Percentiles rank a stretch among this genome's conserved stretches.
phyloP scores from a whole-genome alignment of 257 asterid genomes.

The Phtheirospermum japonicum region DNA sequence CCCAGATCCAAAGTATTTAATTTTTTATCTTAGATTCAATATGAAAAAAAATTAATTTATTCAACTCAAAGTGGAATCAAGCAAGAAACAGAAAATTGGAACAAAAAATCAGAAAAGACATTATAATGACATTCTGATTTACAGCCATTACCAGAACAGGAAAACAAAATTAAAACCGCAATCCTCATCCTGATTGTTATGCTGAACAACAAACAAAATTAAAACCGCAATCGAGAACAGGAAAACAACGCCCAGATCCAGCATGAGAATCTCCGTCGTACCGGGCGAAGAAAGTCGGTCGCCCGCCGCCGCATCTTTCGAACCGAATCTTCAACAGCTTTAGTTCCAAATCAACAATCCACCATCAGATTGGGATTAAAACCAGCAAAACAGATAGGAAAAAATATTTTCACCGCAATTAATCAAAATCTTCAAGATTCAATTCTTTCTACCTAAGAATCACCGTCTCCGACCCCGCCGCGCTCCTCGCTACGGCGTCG shows the following conservation, averaged over 20 bases:
- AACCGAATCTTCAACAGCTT: conserved; percentile 34
- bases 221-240: conserved; percentile 53
- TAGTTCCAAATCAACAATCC: conserved; percentile 38
- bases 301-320: conserved; percentile 90
- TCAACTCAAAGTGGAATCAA: too few relatives aligned
- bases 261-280: conserved; percentile 60
- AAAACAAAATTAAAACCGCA: too few relatives aligned
- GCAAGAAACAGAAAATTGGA: too few relatives aligned
- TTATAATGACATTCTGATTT: neutral
- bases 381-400: too few relatives aligned
- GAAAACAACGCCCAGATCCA: conserved; percentile 78
- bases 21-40: neutral
- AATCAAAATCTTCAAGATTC: too few relatives aligned
- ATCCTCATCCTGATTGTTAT: conserved; percentile 53
- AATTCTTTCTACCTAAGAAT: too few relatives aligned
- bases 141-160: conserved; percentile 45
- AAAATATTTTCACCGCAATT: too few relatives aligned
- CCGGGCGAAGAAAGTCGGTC: conserved; percentile 91
- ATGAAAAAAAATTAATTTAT: too few relatives aligned
- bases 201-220: conserved; percentile 61
- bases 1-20: conserved; percentile 22
- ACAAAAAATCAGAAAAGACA: too few relatives aligned
- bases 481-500: too few relatives aligned
- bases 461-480: too few relatives aligned
- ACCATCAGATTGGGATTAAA: conserved; percentile 32